These are phyloP conservation scores for Xylariales sp. DNA, from an alignment of 2,329 filamentous ascomycete species.

Conservation along the genomic window DNA sequence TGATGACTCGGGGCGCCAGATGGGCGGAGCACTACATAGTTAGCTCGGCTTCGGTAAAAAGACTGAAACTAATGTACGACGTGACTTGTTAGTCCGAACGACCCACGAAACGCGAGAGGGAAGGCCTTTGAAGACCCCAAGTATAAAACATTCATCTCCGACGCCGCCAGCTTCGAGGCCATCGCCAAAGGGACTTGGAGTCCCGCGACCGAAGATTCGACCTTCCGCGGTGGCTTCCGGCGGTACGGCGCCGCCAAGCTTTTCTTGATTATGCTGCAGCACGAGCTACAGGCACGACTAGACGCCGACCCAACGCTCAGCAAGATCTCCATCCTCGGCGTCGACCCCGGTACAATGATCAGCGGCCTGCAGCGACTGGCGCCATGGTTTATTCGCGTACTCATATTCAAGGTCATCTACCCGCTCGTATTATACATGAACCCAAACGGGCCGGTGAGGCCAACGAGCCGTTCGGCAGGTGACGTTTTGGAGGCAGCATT, in stretches of 20 bases:
- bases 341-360: constrained; percentile 28
- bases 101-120: constrained; percentile 19
- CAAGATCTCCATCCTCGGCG: constrained; percentile 40
- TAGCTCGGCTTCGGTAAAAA: too few relatives aligned
- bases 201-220: constrained; percentile 39
- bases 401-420: constrained; percentile 25
- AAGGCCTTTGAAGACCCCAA: constrained; percentile 33
- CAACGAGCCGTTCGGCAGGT: constrained; percentile 6
- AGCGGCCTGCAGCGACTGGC: constrained; percentile 20
- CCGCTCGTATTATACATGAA: constrained; percentile 15
- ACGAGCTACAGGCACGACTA: constrained; percentile 45
- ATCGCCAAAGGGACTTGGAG: constrained; percentile 46
- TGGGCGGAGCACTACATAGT: too few relatives aligned
- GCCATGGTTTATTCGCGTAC: constrained; percentile 27
- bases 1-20: too few relatives aligned
- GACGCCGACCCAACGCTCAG: constrained; percentile 34
- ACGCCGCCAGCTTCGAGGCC: constrained; percentile 34
- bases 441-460: constrained; percentile 16
- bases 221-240: constrained; percentile 39
- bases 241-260: constrained; percentile 48
- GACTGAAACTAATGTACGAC: too few relatives aligned
- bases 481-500: constrained; percentile 15
- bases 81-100: constrained; percentile 14
- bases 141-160: constrained; percentile 37
- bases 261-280: constrained; percentile 47